phyloP scores from a whole-genome alignment of 495 filamentous ascomycete genomes.

The Xanthoparmelia taractica region DNA sequence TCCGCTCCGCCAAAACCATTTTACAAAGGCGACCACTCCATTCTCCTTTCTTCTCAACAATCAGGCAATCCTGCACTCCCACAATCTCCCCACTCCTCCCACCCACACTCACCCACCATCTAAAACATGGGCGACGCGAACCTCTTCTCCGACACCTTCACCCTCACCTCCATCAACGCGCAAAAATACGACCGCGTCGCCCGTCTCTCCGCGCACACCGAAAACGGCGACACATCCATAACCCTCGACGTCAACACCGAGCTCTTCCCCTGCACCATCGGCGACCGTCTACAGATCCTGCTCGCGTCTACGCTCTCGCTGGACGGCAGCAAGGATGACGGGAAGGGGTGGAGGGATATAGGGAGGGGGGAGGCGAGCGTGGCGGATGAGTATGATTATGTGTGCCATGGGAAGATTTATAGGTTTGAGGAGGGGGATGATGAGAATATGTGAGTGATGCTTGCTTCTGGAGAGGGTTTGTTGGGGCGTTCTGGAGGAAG shows the following conservation, averaged over 20 bases:
- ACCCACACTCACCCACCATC: not conserved
- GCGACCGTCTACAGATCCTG: slow-evolving; percentile 68
- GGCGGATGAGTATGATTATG: slow-evolving; percentile 92
- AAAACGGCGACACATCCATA: slow-evolving; percentile 63
- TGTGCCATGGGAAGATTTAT: slow-evolving; percentile 96
- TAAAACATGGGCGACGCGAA: slow-evolving; percentile 61
- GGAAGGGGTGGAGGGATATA: slow-evolving; percentile 75
- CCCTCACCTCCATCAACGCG: slow-evolving; percentile 63
- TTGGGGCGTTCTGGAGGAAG: not conserved
- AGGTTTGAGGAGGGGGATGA: slow-evolving; percentile 84
- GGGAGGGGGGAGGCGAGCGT: slow-evolving; percentile 65
- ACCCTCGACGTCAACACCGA: slow-evolving; percentile 90
- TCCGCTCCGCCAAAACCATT: no score
- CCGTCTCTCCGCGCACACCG: slow-evolving; percentile 64
- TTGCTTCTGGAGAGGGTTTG: not conserved
- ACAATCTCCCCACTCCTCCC: not conserved
- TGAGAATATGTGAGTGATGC: slow-evolving; percentile 81
- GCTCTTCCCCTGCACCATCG: slow-evolving; percentile 67
- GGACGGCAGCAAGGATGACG: slow-evolving; percentile 68
- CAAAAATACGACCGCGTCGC: slow-evolving; percentile 93
- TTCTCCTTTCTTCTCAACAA: no score
- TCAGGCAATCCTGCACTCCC: no score
- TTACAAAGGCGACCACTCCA: no score
- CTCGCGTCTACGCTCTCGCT: slow-evolving; percentile 77
- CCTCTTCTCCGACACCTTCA: slow-evolving; percentile 90